phyloP scores from a whole-genome alignment of 1,284 basidiomycete genomes.

The Pyrrhoderma noxium region DNA sequence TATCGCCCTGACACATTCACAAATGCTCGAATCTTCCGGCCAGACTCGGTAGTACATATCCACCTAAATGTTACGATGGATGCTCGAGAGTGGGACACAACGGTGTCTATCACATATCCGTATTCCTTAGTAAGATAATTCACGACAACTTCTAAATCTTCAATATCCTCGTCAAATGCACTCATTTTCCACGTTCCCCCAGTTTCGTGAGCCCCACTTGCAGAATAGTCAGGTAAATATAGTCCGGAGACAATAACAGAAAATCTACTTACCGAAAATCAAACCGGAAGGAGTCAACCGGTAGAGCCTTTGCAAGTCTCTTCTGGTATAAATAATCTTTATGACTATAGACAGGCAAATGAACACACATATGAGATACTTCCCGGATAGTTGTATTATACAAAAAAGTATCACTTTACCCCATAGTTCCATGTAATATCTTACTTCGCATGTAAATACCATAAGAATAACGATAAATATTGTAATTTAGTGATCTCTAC shows the following conservation, averaged over 20 bases:
- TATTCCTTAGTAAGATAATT: slow-evolving; percentile 46
- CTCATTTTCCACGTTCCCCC: slow-evolving; percentile 56
- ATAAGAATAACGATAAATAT: neutral
- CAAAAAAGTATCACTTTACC: too few species aligned
- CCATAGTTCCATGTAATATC: slow-evolving; percentile 74
- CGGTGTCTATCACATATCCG: slow-evolving; percentile 58
- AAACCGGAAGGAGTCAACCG: slow-evolving; percentile 75
- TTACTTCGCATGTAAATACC: slow-evolving; percentile 24
- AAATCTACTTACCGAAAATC: slow-evolving; percentile 62
- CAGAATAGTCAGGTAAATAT: neutral
- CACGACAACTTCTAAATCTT: slow-evolving; percentile 60
- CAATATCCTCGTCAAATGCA: slow-evolving; percentile 48
- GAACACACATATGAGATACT: too few species aligned
- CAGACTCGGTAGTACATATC: slow-evolving; percentile 55
- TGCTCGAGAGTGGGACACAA: slow-evolving; percentile 71
- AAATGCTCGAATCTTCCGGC: slow-evolving; percentile 44
- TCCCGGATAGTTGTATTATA: too few species aligned
- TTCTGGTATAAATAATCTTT: slow-evolving; percentile 81
- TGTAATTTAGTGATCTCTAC: neutral
- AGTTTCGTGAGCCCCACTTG: slow-evolving; percentile 69
- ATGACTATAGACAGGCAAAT: slow-evolving; percentile 40
- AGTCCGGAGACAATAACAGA: neutral
- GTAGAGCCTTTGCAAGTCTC: slow-evolving; percentile 57
- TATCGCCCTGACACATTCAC: slow-evolving; percentile 71
- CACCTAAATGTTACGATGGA: slow-evolving; percentile 58